phyloP scores from a whole-genome alignment of 1,284 basidiomycete species.

The Ustilago crameri region DNA sequence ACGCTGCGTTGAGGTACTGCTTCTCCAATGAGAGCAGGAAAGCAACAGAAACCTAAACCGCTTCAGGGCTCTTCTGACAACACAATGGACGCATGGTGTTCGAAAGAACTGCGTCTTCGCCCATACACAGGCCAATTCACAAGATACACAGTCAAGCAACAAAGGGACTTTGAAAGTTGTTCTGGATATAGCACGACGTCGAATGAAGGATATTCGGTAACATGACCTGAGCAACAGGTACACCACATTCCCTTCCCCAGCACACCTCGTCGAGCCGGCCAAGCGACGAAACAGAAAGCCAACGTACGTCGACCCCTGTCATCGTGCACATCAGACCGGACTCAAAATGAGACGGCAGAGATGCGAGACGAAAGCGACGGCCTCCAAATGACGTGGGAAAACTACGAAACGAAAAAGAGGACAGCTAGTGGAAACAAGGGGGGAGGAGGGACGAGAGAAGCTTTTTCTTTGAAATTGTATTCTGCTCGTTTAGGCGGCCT shows the following conservation, averaged over 20 bases:
- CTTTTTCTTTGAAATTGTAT: conserved; percentile 41
- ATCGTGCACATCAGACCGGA: conserved; percentile 24
- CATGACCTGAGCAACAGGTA: conserved; percentile 43
- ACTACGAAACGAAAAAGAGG: conserved; percentile 20
- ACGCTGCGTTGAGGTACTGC: too few species aligned
- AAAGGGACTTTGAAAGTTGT: conserved; percentile 30
- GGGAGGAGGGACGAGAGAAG: conserved; percentile 10
- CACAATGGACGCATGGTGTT: too few species aligned
- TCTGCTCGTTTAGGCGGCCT: conserved; percentile 62
- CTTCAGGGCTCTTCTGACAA: too few species aligned
- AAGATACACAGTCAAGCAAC: neutral
- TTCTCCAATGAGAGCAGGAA: too few species aligned
- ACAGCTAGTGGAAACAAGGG: conserved; percentile 6
- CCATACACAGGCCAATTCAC: neutral
- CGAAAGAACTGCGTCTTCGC: too few species aligned
- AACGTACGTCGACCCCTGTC: conserved; percentile 4
- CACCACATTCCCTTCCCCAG: conserved; percentile 33
- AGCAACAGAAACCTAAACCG: too few species aligned
- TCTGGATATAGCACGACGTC: conserved; percentile 55
- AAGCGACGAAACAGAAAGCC: conserved; percentile 10
- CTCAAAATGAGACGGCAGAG: conserved; percentile 14
- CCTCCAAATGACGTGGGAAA: conserved; percentile 40
- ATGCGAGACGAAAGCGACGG: conserved; percentile 46
- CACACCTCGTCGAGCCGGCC: conserved; percentile 24
- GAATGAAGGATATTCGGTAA: conserved; percentile 38